A percentile compares a stretch with the other conserved stretches of the same genome.
These are phyloP conservation scores for Phytopythium litorale DNA, from an alignment of 352 stramenopile genomes.

Conservation along the genomic window DNA sequence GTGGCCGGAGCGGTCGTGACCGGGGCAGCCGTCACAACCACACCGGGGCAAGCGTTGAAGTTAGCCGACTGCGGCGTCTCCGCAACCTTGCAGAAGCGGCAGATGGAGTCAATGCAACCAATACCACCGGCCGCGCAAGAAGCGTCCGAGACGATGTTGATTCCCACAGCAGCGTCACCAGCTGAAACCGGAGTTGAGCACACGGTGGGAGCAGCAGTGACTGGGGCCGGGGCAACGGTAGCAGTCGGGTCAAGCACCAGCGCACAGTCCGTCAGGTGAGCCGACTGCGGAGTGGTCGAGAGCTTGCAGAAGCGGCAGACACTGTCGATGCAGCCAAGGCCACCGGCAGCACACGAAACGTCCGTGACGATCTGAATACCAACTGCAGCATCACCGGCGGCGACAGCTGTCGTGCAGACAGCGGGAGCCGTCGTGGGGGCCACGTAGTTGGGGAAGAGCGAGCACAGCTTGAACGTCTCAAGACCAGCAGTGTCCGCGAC, in stretches of 20 bases:
- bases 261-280: conserved; percentile 5
- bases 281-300: conserved; percentile 4
- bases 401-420: conserved; percentile 13
- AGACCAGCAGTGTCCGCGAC: not conserved
- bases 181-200: conserved; percentile 2
- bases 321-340: conserved; percentile 13
- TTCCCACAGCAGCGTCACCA: conserved; percentile 22
- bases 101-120: conserved; percentile 11
- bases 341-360: not conserved
- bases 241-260: not conserved
- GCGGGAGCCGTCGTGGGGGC: conserved; percentile 14
- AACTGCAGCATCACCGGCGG: conserved; percentile 4
- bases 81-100: conserved; percentile 13
- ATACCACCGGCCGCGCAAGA: conserved; percentile 10
- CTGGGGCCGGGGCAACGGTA: not conserved
- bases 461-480: conserved; percentile 4
- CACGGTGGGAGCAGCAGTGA: not conserved
- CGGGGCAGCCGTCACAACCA: not conserved
- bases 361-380: conserved; percentile 20
- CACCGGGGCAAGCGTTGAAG: conserved; percentile 1
- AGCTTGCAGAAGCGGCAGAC: conserved; percentile 22
- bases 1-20: not conserved
- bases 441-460: conserved; percentile 8
- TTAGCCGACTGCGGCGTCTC: conserved; percentile 7
- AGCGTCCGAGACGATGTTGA: conserved; percentile 11